These are phyloP conservation scores for Trichoderma brevicompactum DNA, from an alignment of 2,329 filamentous ascomycete genomes.

Conservation along the genomic window DNA sequence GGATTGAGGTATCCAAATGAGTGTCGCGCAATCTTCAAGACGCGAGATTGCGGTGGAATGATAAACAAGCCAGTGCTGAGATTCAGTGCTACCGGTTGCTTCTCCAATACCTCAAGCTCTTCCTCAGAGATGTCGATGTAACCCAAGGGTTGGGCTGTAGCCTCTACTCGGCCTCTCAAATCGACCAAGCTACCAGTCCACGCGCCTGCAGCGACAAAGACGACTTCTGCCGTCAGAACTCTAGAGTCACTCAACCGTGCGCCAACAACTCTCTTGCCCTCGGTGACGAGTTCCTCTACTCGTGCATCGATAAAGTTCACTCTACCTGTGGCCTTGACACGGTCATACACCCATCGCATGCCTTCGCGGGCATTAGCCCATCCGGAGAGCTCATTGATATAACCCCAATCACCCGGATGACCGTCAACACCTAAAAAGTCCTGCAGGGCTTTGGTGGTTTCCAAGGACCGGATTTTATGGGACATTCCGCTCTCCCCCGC, in stretches of 20 bases:
- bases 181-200: slow-evolving; percentile 83
- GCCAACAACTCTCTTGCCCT: slow-evolving; percentile 56
- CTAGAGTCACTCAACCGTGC: slow-evolving; percentile 46
- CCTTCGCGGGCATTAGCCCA: slow-evolving; percentile 79
- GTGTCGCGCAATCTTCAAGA: slow-evolving; percentile 74
- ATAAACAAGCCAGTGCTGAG: slow-evolving; percentile 73
- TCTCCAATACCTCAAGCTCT: slow-evolving; percentile 68
- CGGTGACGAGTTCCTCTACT: slow-evolving; percentile 49
- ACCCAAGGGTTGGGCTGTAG: slow-evolving; percentile 80
- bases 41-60: slow-evolving; percentile 65
- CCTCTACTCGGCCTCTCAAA: slow-evolving; percentile 73
- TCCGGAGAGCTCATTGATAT: slow-evolving; percentile 73
- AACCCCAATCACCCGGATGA: slow-evolving; percentile 67
- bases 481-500: slow-evolving; percentile 45
- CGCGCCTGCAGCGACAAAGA: slow-evolving; percentile 81
- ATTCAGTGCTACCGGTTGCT: slow-evolving; percentile 75
- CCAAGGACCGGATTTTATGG: slow-evolving; percentile 51
- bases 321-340: slow-evolving; percentile 58
- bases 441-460: slow-evolving; percentile 50
- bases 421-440: slow-evolving; percentile 53
- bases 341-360: slow-evolving; percentile 66
- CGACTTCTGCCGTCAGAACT: slow-evolving; percentile 65
- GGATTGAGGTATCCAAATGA: slow-evolving; percentile 69
- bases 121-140: slow-evolving; percentile 75
- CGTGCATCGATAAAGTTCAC: slow-evolving; percentile 60